phyloP scores from a whole-genome alignment of 305 asterid genomes.

The Rubia peregrina region DNA sequence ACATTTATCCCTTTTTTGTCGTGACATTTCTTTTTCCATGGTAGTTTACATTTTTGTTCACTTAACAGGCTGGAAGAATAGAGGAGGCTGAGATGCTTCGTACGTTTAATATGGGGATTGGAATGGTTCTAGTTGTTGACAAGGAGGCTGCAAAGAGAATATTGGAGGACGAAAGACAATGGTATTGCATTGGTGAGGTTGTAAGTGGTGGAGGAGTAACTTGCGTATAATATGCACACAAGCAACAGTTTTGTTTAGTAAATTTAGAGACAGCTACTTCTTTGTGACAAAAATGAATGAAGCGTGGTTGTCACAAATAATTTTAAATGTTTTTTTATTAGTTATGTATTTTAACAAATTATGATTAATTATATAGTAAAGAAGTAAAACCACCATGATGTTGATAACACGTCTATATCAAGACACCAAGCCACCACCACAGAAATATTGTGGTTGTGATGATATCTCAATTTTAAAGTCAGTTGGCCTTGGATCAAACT shows the following conservation, averaged over 20 bases:
- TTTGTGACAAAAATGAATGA: no score
- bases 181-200: conserved; percentile 63
- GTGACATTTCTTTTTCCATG: neutral
- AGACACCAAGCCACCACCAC: no score
- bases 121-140: conserved; percentile 82
- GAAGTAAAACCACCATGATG: no score
- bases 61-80: conserved; percentile 57
- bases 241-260: neutral
- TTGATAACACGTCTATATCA: no score
- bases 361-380: no score
- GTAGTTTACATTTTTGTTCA: neutral
- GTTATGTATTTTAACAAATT: no score
- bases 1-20: neutral
- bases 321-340: no score
- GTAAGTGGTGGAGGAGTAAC: conserved; percentile 66
- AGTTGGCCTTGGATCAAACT: no score
- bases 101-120: conserved; percentile 90
- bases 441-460: no score
- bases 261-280: neutral
- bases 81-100: conserved; percentile 79
- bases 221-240: conserved; percentile 19
- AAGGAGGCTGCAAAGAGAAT: conserved; percentile 57
- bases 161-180: conserved; percentile 33
- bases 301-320: no score
- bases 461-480: no score